These are phyloP conservation scores for Larix sibirica DNA, from an alignment of 83 land plant genomes.

Conservation along the genomic window DNA sequence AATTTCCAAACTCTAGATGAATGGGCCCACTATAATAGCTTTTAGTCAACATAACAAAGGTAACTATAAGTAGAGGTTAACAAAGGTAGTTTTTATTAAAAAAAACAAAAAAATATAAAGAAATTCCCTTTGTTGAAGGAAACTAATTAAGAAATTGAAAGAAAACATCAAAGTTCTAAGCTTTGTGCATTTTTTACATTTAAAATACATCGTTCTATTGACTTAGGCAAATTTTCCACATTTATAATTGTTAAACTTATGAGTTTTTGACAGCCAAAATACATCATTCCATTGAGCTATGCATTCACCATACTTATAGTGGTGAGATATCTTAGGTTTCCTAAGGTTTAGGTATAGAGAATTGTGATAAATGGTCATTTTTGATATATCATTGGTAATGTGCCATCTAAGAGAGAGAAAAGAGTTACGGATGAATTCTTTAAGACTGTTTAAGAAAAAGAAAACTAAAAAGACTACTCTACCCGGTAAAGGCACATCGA, in stretches of 20 bases:
- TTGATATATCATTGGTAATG: constrained; percentile 17
- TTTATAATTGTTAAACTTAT: too few relatives aligned
- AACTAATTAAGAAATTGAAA: constrained; percentile 43
- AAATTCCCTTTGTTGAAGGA: too few relatives aligned
- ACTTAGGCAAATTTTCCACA: too few relatives aligned
- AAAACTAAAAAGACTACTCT: too few relatives aligned
- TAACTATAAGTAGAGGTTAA: constrained; percentile 37
- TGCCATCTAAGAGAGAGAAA: constrained; percentile 16
- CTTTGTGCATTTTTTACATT: constrained; percentile 34
- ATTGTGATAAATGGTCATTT: constrained; percentile 16
- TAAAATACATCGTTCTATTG: constrained; percentile 15
- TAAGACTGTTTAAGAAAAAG: too few relatives aligned
- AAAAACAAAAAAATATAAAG: too few relatives aligned
- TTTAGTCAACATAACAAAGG: constrained; percentile 35
- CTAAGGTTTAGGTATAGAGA: constrained; percentile 23
- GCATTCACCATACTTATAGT: constrained; percentile 16
- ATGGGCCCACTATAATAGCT: constrained; percentile 38
- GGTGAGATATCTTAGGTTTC: constrained; percentile 21
- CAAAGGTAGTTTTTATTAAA: constrained; percentile 45
- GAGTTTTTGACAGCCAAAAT: too few relatives aligned
- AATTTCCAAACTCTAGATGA: constrained; percentile 48
- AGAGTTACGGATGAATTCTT: constrained; percentile 11
- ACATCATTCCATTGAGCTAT: constrained; percentile 19
- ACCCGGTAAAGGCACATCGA: too few relatives aligned
- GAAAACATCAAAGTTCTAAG: constrained; percentile 42